phyloP scores from a whole-genome alignment of 257 asterid species.

The Mentha longifolia region DNA sequence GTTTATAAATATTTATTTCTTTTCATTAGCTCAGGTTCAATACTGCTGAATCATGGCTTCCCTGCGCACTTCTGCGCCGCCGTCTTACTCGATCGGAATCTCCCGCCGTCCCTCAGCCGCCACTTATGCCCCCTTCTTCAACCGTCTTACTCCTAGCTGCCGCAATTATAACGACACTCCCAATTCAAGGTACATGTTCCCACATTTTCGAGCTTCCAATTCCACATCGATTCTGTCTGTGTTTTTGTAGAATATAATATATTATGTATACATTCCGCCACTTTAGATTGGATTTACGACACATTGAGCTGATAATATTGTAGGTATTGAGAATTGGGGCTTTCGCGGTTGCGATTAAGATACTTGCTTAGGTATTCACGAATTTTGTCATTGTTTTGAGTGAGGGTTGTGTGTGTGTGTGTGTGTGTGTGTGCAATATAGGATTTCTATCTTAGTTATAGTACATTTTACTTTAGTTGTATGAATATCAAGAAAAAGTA shows the following conservation, averaged over 20 bases:
- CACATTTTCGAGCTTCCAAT: neutral
- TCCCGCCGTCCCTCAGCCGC: constrained; percentile 41
- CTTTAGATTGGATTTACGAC: too few species aligned
- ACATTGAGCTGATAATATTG: constrained; percentile 25
- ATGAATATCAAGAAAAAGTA: neutral
- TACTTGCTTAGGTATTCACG: neutral
- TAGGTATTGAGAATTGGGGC: neutral
- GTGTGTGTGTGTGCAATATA: neutral
- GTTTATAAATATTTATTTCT: too few species aligned
- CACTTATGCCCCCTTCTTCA: constrained; percentile 18
- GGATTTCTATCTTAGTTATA: neutral
- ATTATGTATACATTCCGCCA: too few species aligned
- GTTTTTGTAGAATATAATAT: neutral
- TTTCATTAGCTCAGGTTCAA: too few species aligned
- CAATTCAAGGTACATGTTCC: constrained; percentile 36
- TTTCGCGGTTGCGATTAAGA: neutral
- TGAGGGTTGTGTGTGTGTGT: too few species aligned
- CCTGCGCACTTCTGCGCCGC: constrained; percentile 31
- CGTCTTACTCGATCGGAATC: constrained; percentile 34
- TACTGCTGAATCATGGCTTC: constrained; percentile 40
- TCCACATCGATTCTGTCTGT: neutral
- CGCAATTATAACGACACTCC: constrained; percentile 15
- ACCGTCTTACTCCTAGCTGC: constrained; percentile 12
- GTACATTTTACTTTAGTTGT: neutral
- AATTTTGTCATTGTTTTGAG: neutral